These are phyloP conservation scores for Penicillium robsamsonii DNA, from an alignment of 495 filamentous ascomycete species.

Conservation along the genomic window DNA sequence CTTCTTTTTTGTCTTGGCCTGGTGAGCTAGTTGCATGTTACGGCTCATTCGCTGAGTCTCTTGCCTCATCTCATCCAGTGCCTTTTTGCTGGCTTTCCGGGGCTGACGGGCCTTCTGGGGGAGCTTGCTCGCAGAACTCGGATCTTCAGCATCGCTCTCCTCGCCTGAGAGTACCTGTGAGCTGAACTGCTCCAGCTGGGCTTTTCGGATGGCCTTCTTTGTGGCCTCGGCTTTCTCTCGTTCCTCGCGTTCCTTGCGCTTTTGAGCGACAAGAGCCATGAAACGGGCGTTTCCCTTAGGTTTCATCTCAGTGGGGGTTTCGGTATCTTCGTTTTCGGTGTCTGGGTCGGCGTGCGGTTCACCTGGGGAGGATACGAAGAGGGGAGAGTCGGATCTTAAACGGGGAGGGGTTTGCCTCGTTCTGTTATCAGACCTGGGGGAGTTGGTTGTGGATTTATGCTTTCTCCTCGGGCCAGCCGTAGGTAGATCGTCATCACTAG, in stretches of 20 bases:
- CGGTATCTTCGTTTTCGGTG: constrained; percentile 16
- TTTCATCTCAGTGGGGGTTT: constrained; percentile 44
- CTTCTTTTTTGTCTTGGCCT: constrained; percentile 88
- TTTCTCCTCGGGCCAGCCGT: constrained; percentile 33
- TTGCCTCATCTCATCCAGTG: constrained; percentile 87
- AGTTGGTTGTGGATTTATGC: constrained; percentile 18
- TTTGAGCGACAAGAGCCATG: constrained; percentile 65
- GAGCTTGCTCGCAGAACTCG: constrained; percentile 55
- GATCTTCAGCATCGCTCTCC: constrained; percentile 54
- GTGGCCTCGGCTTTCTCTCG: constrained; percentile 57
- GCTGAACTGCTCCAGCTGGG: constrained; percentile 35
- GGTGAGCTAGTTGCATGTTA: constrained; percentile 87
- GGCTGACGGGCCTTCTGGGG: constrained; percentile 65
- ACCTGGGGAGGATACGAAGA: constrained; percentile 41
- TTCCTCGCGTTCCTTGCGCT: constrained; percentile 65
- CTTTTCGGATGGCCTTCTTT: constrained; percentile 46
- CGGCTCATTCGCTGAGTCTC: constrained; percentile 90
- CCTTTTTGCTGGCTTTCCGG: constrained; percentile 92
- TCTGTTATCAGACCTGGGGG: constrained; percentile 9
- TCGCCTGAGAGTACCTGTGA: constrained; percentile 35
- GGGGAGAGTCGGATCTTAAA: constrained; percentile 36
- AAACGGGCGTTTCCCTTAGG: constrained; percentile 59
- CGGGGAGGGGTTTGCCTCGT: constrained; percentile 20
- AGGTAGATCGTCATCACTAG: constrained; percentile 41
- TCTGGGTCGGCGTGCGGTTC: constrained; percentile 8